phyloP scores from a whole-genome alignment of 441 rosid species.

The Populus hybrid region DNA sequence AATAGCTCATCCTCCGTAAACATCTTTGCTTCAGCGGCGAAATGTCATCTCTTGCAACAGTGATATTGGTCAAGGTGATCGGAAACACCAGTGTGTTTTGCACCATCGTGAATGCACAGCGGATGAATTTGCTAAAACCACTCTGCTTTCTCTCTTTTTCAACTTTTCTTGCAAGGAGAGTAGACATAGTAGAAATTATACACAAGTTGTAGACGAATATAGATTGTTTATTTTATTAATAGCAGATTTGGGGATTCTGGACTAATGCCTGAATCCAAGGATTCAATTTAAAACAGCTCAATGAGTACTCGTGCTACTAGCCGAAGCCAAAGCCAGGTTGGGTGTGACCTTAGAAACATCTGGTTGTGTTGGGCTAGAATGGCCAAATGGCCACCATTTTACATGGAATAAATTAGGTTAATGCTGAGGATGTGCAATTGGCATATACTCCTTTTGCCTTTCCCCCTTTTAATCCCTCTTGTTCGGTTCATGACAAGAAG shows the following conservation, averaged over 20 bases:
- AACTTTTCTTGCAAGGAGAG: neutral
- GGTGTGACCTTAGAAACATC: neutral
- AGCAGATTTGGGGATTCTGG: neutral
- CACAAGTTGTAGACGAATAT: neutral
- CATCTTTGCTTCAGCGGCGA: neutral
- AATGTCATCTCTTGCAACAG: neutral
- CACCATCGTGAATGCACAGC: neutral
- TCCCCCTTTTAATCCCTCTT: neutral
- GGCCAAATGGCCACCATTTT: neutral
- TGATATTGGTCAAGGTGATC: neutral
- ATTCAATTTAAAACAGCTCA: neutral
- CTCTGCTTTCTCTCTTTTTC: neutral
- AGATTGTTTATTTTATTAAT: neutral
- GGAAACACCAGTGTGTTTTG: neutral
- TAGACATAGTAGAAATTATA: neutral
- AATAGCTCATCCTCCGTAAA: slow-evolving; percentile 26
- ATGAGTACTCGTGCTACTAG: neutral
- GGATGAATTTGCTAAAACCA: too few relatives aligned
- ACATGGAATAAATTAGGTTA: neutral
- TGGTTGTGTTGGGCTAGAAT: neutral
- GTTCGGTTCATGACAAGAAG: neutral
- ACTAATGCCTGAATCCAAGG: neutral
- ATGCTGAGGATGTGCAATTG: neutral
- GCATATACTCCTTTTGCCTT: neutral
- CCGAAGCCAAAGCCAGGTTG: neutral